Evolutionary conservation across 176 grass and related monocot species (phyloP).

Genomic region (Triticum urartu): DNA sequence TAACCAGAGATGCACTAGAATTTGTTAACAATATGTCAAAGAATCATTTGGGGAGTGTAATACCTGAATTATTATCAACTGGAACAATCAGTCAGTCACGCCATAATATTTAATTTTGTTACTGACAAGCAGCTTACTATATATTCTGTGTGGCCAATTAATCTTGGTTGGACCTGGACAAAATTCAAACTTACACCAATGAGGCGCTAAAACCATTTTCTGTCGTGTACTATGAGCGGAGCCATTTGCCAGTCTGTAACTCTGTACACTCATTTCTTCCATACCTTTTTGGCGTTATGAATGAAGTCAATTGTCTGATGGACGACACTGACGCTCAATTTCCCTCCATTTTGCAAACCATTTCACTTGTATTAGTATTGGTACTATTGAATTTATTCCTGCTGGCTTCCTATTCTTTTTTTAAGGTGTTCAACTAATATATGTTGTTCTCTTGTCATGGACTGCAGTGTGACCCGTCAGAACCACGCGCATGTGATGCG

Average conservation of each 20-base stretch:
- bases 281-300: neutral
- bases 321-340: neutral
- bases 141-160: neutral
- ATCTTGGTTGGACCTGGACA: neutral
- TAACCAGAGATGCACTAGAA: neutral
- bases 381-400: neutral
- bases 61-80: neutral
- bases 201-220: neutral
- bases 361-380: neutral
- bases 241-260: neutral
- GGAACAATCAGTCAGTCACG: neutral
- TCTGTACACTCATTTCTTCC: neutral
- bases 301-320: neutral
- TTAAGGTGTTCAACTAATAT: neutral
- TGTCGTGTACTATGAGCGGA: neutral
- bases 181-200: neutral
- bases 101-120: neutral
- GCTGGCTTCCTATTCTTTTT: neutral
- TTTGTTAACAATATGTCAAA: neutral
- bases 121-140: neutral
- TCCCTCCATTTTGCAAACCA: neutral
- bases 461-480: constrained; percentile 64
- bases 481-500: constrained; percentile 57
- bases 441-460: neutral
- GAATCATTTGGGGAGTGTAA: neutral